Conservation (phyloP, 2,329 filamentous ascomycete species). For the Cladosporium halotolerans region DNA sequence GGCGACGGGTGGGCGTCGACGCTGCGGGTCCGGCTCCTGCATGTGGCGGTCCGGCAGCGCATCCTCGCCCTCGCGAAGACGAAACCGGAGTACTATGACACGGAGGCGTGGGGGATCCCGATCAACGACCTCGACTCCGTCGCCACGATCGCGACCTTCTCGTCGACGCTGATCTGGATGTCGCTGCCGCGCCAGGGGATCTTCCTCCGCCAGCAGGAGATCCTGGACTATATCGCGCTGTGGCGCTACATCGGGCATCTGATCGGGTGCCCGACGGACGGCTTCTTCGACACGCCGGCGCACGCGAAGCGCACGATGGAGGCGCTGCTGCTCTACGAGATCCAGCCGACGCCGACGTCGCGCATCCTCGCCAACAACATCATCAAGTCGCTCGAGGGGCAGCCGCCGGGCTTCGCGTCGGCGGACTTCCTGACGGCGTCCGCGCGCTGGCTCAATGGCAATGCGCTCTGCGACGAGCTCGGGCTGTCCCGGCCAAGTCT, state of each 20-base stretch:
- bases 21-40: conserved; percentile 62
- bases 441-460: conserved; percentile 64
- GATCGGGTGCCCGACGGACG: conserved; percentile 58
- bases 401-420: conserved; percentile 60
- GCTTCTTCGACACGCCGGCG: conserved; percentile 51
- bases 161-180: conserved; percentile 59
- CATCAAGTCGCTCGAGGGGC: conserved; percentile 59
- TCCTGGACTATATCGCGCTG: conserved; percentile 63
- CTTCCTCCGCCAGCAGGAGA: conserved; percentile 55
- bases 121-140: conserved; percentile 73
- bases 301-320: conserved; percentile 61
- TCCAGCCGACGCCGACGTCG: conserved; percentile 58
- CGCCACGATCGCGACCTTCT: conserved; percentile 66
- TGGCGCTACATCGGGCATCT: conserved; percentile 71
- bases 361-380: conserved; percentile 68
- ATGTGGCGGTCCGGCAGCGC: conserved; percentile 59
- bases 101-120: conserved; percentile 55
- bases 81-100: conserved; percentile 56
- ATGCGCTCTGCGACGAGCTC: conserved; percentile 54
- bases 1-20: conserved; percentile 60
- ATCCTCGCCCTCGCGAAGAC: conserved; percentile 55
- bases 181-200: conserved; percentile 69
- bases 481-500: conserved; percentile 50
- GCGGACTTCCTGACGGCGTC: conserved; percentile 62
- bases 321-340: conserved; percentile 58